Evolutionary conservation across 306 rosid genomes (phyloP), one percentile per base, ranked within the genome.

Genomic region (Vigna trinervia): DNA sequence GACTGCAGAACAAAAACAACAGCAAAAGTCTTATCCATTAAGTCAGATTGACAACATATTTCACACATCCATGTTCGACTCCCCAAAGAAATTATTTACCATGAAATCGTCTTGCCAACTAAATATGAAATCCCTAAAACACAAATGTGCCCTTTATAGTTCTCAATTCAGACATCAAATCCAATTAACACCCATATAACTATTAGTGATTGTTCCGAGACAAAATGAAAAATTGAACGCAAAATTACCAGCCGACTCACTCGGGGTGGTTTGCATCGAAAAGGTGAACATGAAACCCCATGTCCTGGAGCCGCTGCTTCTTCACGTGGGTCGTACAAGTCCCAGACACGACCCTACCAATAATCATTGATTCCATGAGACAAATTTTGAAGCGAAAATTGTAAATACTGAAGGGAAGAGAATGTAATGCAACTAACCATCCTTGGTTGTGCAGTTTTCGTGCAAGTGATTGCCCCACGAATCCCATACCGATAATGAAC

Each of bases 401-500:
- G 2, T 6, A 45, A 79, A 45, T 19, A 59, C 12, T 39, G 22
- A 59, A 9, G 15, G 30, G 8, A 57, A 67, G 36, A 48, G 11
- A 73, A 63, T 63, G 70, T 1, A 8, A 13, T 39, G 2, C 1
- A 11, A 75, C 84, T 12, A 36, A 95, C 97, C 97, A 95, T 84
- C 96, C 90, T 34, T 79, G 93, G 69, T 76, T 84, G 73, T 81
- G 90, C 80, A 95, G 97, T 47, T 87, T 83, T 69, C 63, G 69
- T 14, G 93, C 88, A 75, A 95, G 85, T 45, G 81, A 79, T 71
- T 84, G 86, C 1, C 89, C 97, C 13, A 95, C 90, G 74, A 89
- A 90, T 66, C 99, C 97, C 89, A 90, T 78, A 5, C 96, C 97
- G 3, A 89, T 39, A 58, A 92, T 83, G 34, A 95, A 91, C 83